phyloP scores from a whole-genome alignment of 805 yeast species.

The Ogataea trehaloabstinens region DNA sequence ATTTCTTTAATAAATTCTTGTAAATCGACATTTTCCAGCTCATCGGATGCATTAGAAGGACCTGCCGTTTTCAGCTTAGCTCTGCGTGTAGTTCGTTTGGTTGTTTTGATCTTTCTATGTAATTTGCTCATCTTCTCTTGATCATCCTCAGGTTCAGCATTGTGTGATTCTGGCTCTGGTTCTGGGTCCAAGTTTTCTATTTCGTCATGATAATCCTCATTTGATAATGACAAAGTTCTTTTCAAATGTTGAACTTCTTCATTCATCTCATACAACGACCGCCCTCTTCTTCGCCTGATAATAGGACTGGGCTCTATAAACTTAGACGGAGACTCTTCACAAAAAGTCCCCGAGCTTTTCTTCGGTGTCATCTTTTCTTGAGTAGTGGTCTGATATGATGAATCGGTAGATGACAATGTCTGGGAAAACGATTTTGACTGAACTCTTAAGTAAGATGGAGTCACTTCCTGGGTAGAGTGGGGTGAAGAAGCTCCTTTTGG shows the following conservation, averaged over 20 bases:
- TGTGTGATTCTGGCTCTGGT: neutral
- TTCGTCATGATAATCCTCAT: slow-evolving; percentile 17
- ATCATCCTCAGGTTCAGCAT: slow-evolving; percentile 3
- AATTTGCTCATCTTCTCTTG: slow-evolving; percentile 7
- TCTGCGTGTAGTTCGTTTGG: slow-evolving; percentile 51
- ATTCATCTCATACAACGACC: slow-evolving; percentile 44
- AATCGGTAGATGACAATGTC: neutral
- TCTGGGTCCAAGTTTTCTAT: slow-evolving; percentile 18
- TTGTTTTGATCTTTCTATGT: slow-evolving; percentile 39
- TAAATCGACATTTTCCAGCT: slow-evolving; percentile 37
- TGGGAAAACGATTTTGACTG: slow-evolving; percentile 13
- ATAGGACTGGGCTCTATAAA: slow-evolving; percentile 33
- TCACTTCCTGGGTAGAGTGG: slow-evolving; percentile 15
- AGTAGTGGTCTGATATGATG: neutral
- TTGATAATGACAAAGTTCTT: slow-evolving; percentile 19
- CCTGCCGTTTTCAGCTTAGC: slow-evolving; percentile 45
- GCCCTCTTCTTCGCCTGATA: slow-evolving; percentile 21
- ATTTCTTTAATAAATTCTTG: slow-evolving; percentile 40
- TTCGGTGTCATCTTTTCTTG: slow-evolving; percentile 7
- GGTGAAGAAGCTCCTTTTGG: slow-evolving; percentile 15
- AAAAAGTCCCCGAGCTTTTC: neutral
- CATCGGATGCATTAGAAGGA: slow-evolving; percentile 26
- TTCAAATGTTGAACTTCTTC: slow-evolving; percentile 42
- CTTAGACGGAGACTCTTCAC: slow-evolving; percentile 14
- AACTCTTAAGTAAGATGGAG: slow-evolving; percentile 23